Conservation (phyloP, 768 basidiomycete genomes). For the Boletus reticulatus region DNA sequence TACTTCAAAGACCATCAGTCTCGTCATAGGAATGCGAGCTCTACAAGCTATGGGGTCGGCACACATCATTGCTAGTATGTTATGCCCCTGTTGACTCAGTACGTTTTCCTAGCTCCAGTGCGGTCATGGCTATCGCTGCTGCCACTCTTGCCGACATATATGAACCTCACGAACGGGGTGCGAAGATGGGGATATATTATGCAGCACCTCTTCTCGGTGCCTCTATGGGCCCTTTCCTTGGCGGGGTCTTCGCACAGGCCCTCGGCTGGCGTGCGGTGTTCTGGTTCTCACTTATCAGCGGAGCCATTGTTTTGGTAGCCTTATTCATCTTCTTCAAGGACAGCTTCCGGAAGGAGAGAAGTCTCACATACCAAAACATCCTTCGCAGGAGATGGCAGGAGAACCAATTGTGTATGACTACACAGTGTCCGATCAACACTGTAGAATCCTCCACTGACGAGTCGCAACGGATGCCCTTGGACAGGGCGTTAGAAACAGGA, state of each 20-base stretch:
- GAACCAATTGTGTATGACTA: conserved; percentile 8
- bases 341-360: conserved; percentile 81
- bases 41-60: conserved; percentile 62
- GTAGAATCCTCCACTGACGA: not conserved
- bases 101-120: conserved; percentile 47
- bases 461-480: conserved; percentile 6
- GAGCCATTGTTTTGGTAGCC: conserved; percentile 48
- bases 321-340: conserved; percentile 74
- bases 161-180: conserved; percentile 75
- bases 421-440: not conserved
- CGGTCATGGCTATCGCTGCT: conserved; percentile 70
- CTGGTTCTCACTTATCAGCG: conserved; percentile 73
- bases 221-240: conserved; percentile 64
- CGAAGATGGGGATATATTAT: conserved; percentile 82
- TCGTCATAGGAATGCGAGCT: conserved; percentile 65
- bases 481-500: conserved; percentile 8
- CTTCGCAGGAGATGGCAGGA: conserved; percentile 43
- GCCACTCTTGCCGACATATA: conserved; percentile 80
- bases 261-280: conserved; percentile 83
- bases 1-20: conserved; percentile 49
- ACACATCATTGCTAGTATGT: not conserved
- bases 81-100: not conserved
- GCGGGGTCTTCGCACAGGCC: conserved; percentile 62
- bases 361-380: conserved; percentile 71
- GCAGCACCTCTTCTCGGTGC: conserved; percentile 75